Conservation (phyloP, 805 yeast species). For the Yarrowia sp. region DNA sequence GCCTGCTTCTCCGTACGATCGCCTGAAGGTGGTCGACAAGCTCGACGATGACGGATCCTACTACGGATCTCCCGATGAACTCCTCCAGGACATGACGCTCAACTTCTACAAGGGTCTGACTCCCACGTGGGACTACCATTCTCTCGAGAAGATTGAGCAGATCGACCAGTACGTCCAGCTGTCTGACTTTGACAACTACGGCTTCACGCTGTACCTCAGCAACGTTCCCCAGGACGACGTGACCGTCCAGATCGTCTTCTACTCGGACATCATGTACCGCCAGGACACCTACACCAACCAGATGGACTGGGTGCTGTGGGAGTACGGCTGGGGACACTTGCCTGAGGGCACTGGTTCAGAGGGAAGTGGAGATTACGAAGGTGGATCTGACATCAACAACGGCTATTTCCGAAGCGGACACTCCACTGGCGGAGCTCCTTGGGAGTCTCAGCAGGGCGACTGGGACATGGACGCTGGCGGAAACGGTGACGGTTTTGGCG, state of each 20-base stretch:
- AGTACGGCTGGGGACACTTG: neutral
- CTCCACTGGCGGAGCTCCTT: neutral
- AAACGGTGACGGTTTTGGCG: neutral
- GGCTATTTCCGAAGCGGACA: neutral
- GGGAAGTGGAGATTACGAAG: neutral
- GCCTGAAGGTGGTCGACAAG: neutral
- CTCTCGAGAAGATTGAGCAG: neutral
- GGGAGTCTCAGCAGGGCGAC: neutral
- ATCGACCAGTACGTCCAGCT: neutral
- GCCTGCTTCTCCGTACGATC: slow-evolving; percentile 13
- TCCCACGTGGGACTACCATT: neutral
- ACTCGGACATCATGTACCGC: neutral
- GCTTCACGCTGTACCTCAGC: neutral
- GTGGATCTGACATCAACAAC: neutral
- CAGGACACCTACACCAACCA: neutral
- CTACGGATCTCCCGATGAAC: neutral
- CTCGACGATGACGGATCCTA: neutral
- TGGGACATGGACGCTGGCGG: slow-evolving; percentile 2
- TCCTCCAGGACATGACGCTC: neutral
- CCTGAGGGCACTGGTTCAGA: neutral
- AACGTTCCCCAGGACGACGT: neutral
- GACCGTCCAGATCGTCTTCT: neutral
- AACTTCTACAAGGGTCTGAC: slow-evolving; percentile 7
- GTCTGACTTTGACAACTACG: neutral
- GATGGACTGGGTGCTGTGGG: neutral